A percentile compares a stretch with the other conserved stretches of the same genome.
Evolutionary conservation across 345 rosid species (phyloP).

Genomic region (Sapria himalayana): DNA sequence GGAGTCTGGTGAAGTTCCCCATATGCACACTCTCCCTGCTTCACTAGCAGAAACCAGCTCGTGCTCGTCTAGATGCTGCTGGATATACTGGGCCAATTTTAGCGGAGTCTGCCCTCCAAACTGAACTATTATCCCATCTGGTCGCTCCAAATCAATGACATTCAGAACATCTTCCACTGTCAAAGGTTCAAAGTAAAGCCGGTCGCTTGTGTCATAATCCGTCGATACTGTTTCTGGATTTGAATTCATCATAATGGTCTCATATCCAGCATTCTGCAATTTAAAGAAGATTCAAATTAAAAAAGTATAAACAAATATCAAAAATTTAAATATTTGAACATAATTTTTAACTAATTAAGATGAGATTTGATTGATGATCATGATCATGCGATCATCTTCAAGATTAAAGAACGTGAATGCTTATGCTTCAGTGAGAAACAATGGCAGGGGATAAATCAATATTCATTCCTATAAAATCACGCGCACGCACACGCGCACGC

Average conservation of each 20-base stretch:
- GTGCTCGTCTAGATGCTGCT: constrained; percentile 56
- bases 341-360: no score
- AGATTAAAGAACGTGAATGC: no score
- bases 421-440: no score
- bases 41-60: constrained; percentile 48
- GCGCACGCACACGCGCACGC: no score
- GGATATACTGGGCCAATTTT: constrained; percentile 75
- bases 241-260: constrained; percentile 96
- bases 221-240: constrained; percentile 96
- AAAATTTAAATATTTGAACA: constrained; percentile 5
- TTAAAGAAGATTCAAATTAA: neutral
- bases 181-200: constrained; percentile 88
- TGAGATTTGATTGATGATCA: no score
- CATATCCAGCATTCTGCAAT: constrained; percentile 79
- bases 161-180: constrained; percentile 82
- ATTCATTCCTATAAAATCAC: no score
- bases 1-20: constrained; percentile 96
- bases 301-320: neutral
- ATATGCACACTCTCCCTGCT: constrained; percentile 48
- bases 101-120: constrained; percentile 98
- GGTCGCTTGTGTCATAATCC: constrained; percentile 88
- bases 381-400: no score
- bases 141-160: constrained; percentile 70
- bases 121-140: constrained; percentile 90
- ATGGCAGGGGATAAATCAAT: no score